Evolutionary conservation across 805 yeast species (phyloP).

Genomic region (Lachancea quebecensis): DNA sequence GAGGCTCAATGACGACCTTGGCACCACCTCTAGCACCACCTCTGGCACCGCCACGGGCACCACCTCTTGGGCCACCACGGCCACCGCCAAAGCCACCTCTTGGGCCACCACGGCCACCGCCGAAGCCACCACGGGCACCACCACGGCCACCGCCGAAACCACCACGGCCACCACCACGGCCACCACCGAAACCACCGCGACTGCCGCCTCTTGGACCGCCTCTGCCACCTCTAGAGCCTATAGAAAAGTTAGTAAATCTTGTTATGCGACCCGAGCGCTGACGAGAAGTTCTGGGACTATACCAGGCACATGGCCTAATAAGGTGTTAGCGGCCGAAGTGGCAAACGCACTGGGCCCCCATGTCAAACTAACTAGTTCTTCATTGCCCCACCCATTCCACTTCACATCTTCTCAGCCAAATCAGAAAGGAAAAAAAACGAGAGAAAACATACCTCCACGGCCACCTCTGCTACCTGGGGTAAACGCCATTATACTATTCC

Average conservation of each 20-base stretch:
- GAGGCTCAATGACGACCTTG: conserved; percentile 96
- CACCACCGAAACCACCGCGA: conserved; percentile 17
- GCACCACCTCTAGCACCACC: conserved; percentile 91
- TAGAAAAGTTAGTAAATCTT: conserved; percentile 9
- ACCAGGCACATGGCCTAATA: no score
- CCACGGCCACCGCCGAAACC: conserved; percentile 46
- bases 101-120: conserved; percentile 42
- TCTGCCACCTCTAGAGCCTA: conserved; percentile 11
- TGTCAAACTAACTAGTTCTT: no score
- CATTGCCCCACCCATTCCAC: background rate
- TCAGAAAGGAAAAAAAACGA: conserved; percentile 31
- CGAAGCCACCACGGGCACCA: conserved; percentile 44
- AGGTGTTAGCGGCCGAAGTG: no score
- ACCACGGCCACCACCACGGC: conserved; percentile 42
- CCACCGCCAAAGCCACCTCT: conserved; percentile 56
- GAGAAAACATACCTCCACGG: conserved; percentile 45
- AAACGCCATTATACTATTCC: conserved; percentile 55
- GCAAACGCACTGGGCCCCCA: no score
- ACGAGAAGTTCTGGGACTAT: no score
- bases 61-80: conserved; percentile 47
- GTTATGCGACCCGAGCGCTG: no score
- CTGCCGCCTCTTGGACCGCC: conserved; percentile 2
- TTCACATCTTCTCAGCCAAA: conserved; percentile 11
- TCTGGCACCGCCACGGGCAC: conserved; percentile 59
- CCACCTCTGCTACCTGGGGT: conserved; percentile 64